Evolutionary conservation across 805 yeast species (phyloP).

Genomic region (Lipomyces orientalis): DNA sequence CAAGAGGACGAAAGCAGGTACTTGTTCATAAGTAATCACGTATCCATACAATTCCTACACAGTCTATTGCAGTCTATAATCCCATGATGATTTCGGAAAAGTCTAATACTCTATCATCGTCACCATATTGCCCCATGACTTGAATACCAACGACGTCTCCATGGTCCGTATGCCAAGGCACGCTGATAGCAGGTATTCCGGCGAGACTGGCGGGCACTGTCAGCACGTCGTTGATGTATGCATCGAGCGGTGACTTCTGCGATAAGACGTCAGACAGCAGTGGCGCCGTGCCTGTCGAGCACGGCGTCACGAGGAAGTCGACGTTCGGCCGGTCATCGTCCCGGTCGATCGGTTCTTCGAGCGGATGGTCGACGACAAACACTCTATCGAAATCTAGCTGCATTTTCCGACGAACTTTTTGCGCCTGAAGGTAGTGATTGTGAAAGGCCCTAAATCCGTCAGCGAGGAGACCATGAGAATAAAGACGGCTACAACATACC

Average conservation of each 20-base stretch:
- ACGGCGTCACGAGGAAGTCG: slow-evolving; percentile 78
- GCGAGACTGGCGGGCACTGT: slow-evolving; percentile 92
- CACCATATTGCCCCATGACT: slow-evolving; percentile 83
- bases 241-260: slow-evolving; percentile 52
- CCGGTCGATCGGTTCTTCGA: slow-evolving; percentile 39
- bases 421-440: slow-evolving; percentile 80
- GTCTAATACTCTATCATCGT: slow-evolving; percentile 67
- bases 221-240: slow-evolving; percentile 79
- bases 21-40: slow-evolving; percentile 43
- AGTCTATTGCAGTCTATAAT: background rate
- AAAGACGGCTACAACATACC: slow-evolving; percentile 34
- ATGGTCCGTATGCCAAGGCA: slow-evolving; percentile 58
- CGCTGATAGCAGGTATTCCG: slow-evolving; percentile 82
- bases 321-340: slow-evolving; percentile 51
- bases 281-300: slow-evolving; percentile 65
- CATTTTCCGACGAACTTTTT: slow-evolving; percentile 62
- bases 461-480: background rate
- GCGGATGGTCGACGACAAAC: slow-evolving; percentile 59
- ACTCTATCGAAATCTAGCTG: slow-evolving; percentile 68
- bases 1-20: slow-evolving; percentile 50
- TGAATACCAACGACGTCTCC: slow-evolving; percentile 69
- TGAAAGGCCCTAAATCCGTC: slow-evolving; percentile 52
- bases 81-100: slow-evolving; percentile 42
- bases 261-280: slow-evolving; percentile 53
- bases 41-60: background rate